These are phyloP conservation scores for Populus euphratica DNA, from an alignment of 345 rosid genomes.

Conservation along the genomic window DNA sequence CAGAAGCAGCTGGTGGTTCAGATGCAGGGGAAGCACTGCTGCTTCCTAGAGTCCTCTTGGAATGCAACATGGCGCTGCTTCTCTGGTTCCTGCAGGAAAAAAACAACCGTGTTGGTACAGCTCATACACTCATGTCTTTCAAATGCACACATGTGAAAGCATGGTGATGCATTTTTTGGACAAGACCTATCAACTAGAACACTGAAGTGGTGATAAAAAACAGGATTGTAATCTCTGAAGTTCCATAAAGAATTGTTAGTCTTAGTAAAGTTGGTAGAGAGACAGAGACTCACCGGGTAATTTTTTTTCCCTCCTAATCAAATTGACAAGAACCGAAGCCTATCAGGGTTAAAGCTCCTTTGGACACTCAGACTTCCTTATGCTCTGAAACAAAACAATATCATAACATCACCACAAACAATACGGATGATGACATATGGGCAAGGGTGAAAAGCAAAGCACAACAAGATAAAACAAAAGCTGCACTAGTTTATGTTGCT, in stretches of 20 bases:
- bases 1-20: conserved; percentile 23
- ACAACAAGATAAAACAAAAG: not conserved
- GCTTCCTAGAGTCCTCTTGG: conserved; percentile 55
- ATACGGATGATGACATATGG: not conserved
- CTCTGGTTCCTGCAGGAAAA: conserved; percentile 62
- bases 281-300: conserved; percentile 54
- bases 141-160: not conserved
- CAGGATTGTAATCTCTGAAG: not conserved
- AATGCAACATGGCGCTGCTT: conserved; percentile 50
- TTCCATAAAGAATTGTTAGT: not conserved
- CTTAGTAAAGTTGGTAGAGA: not conserved
- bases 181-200: not conserved
- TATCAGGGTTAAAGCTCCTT: conserved; percentile 90
- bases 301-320: conserved; percentile 69
- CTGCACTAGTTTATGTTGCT: not conserved
- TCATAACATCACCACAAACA: not conserved
- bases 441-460: not conserved
- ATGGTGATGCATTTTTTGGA: not conserved
- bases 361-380: conserved; percentile 90
- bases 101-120: not conserved
- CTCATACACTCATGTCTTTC: too few relatives aligned
- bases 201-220: not conserved
- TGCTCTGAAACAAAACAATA: conserved; percentile 50
- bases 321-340: conserved; percentile 77
- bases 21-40: conserved; percentile 36